Base-by-base conservation (phyloP, 371 early-diverging fungal genomes). In the Rhizopus stolonifer region DNA sequence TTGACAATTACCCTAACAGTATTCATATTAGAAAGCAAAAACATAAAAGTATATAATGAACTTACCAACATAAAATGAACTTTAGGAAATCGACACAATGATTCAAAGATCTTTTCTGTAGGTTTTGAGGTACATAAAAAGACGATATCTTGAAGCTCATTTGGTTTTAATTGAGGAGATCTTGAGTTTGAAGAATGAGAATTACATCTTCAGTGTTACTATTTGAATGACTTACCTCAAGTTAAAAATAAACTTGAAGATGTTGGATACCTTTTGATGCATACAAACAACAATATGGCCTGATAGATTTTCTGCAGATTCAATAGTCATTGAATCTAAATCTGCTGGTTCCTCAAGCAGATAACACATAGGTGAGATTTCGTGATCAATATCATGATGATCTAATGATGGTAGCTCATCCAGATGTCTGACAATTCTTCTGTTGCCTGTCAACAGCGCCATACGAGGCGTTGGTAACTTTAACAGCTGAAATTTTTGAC, bases 41-140 rank as follows among this genome's bases (percentile, higher is more conserved):
- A 2, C 4, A 19, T 17, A 0, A n/a, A 58, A 64, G 6, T 54
- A 24, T 33, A 56, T 23, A 18, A 4, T 54, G 29, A 38, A 57
- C 69, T 61, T 74, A 81, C 81, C 45, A 67, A 45, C 53, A 83
- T 74, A 58, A 79, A 83, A 48, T 67, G 74, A 3, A 83, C 74
- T 24, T 69, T 67, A 0, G 83, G 83, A 52, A 83, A 81, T 32
- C 70, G 65, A 19, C 69, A 61, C n/a, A 83, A 60, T 7, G 67
- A 26, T n/a, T 77, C 73, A 62, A 77, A 76, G 4, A 71, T 77
- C 25, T 71, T 73, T 0, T 39, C 13, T 5, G 48, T 70, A 2
- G 82, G 82, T 19, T 61, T 60, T 1, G 69, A 58, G 0, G 73
- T 50, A 50, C 79, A 73, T 21, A 83, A 64, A 23, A 83, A 46